A percentile compares a stretch with the other conserved stretches of the same genome.
phyloP scores from a whole-genome alignment of 148 eudicot genomes.

The Camellia japonica region DNA sequence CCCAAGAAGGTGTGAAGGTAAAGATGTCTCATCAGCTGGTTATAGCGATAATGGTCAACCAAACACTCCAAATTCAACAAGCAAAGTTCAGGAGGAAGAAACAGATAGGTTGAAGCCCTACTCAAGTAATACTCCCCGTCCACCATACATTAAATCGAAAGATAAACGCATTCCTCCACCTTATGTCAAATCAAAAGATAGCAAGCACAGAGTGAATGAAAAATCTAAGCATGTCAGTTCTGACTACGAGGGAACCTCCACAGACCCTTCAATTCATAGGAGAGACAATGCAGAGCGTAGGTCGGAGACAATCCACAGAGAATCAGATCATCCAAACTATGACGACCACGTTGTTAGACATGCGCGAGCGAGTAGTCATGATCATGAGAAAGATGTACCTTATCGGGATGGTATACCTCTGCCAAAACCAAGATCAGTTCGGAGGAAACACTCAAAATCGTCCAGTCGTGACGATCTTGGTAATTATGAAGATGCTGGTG shows the following conservation, averaged over 20 bases:
- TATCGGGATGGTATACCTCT: conserved; percentile 46
- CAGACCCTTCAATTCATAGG: conserved; percentile 32
- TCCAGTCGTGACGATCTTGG: conserved; percentile 30
- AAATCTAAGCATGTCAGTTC: conserved; percentile 24
- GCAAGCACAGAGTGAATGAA: conserved; percentile 27
- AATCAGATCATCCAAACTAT: conserved; percentile 22
- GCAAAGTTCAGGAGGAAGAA: conserved; percentile 38
- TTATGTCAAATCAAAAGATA: conserved; percentile 55
- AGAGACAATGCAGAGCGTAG: conserved; percentile 21
- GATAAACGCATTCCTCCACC: conserved; percentile 64
- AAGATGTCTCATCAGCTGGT: conserved; percentile 23
- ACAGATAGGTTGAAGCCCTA: conserved; percentile 41
- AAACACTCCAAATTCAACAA: conserved; percentile 22
- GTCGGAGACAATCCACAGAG: conserved; percentile 31
- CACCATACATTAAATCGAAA: conserved; percentile 47
- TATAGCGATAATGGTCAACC: conserved; percentile 22
- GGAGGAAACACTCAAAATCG: conserved; percentile 56
- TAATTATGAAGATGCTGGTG: conserved; percentile 37
- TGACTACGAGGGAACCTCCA: conserved; percentile 15
- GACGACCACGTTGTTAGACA: conserved; percentile 16
- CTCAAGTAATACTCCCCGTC: conserved; percentile 37
- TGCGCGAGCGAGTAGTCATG: conserved; percentile 19
- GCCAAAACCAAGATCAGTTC: conserved; percentile 61
- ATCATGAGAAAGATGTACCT: conserved; percentile 39
- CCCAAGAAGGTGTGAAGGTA: conserved; percentile 28